A percentile compares a stretch with the other conserved stretches of the same genome.
Conservation (phyloP, 202 grass and related monocot genomes). For the Hordeum pubiflorum region DNA sequence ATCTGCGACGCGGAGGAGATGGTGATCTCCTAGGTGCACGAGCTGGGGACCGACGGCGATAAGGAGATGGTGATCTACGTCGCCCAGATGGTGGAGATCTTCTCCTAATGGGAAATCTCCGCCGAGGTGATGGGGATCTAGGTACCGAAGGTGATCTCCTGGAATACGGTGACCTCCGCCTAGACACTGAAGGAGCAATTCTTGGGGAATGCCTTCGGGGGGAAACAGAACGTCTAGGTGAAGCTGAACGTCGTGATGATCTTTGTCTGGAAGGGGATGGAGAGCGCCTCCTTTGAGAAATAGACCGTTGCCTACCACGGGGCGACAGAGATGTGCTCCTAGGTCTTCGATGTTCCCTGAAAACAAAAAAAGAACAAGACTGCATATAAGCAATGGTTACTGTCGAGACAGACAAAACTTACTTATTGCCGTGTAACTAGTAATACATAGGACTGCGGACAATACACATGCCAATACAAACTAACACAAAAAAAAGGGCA, state of each 20-base stretch:
- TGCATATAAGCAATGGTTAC: neutral
- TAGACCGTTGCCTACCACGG: constrained; percentile 27
- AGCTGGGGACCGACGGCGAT: constrained; percentile 41
- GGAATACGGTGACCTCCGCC: constrained; percentile 51
- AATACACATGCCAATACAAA: neutral
- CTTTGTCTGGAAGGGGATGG: constrained; percentile 39
- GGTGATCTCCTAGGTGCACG: constrained; percentile 42
- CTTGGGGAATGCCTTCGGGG: constrained; percentile 51
- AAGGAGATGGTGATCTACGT: constrained; percentile 43
- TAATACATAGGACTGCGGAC: neutral
- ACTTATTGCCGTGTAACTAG: neutral
- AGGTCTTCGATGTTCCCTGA: constrained; percentile 46
- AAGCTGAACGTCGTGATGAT: constrained; percentile 36
- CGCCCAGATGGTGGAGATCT: constrained; percentile 46
- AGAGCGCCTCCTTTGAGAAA: constrained; percentile 59
- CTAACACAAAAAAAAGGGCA: neutral
- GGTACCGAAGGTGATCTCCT: constrained; percentile 44
- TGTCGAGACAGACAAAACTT: neutral
- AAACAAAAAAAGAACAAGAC: neutral
- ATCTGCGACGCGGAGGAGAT: constrained; percentile 43
- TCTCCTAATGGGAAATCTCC: constrained; percentile 35
- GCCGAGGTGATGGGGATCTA: constrained; percentile 51
- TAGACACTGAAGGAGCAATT: constrained; percentile 24
- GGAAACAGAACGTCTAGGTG: constrained; percentile 50
- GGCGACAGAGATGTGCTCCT: constrained; percentile 61